Percentiles rank a stretch among this genome's conserved stretches.
phyloP scores from a whole-genome alignment of 179 eudicot species.

The Silene noctiflora region DNA sequence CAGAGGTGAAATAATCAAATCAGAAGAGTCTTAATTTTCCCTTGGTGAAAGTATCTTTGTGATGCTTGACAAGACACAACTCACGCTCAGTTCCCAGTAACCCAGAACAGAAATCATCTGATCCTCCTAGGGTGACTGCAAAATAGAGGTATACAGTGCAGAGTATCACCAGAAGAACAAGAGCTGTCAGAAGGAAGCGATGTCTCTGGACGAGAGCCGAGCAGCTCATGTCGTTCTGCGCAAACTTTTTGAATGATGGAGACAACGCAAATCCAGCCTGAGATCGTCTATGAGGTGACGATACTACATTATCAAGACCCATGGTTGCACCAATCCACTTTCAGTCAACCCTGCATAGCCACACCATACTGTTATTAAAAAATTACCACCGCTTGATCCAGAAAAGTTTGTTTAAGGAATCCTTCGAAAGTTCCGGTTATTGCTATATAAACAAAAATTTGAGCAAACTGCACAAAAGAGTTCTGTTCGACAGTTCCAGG shows the following conservation, averaged over 20 bases:
- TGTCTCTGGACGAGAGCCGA: conserved; percentile 67
- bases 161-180: conserved; percentile 65
- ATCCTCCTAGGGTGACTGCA: conserved; percentile 77
- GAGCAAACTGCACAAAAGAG: neutral
- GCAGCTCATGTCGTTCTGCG: conserved; percentile 51
- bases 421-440: neutral
- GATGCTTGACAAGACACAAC: conserved; percentile 48
- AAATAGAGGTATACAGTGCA: conserved; percentile 88
- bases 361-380: conserved; percentile 13
- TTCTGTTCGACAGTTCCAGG: neutral
- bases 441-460: neutral
- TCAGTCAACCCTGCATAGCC: conserved; percentile 20
- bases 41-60: conserved; percentile 42
- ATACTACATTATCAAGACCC: conserved; percentile 56
- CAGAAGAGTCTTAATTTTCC: conserved; percentile 61
- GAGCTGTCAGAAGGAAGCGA: conserved; percentile 78
- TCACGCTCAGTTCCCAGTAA: conserved; percentile 55
- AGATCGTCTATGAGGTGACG: conserved; percentile 79
- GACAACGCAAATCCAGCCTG: conserved; percentile 44
- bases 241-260: conserved; percentile 37
- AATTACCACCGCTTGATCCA: neutral
- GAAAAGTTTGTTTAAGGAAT: neutral
- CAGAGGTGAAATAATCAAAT: neutral
- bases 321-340: conserved; percentile 28
- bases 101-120: conserved; percentile 49